phyloP scores from a whole-genome alignment of 192 early-diverging fungal genomes.

The Anaeromyces robustus region DNA sequence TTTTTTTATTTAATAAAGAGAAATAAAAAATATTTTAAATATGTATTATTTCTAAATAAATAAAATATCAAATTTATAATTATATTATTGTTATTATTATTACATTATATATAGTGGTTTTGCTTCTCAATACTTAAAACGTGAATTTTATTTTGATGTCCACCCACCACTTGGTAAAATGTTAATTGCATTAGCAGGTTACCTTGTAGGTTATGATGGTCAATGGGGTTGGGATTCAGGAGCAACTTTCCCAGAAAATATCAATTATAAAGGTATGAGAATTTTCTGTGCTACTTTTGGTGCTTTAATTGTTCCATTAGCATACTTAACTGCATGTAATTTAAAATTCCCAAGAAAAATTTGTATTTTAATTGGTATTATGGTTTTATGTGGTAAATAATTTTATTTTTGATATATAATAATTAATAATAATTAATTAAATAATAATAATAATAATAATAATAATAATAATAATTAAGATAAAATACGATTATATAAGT shows the following conservation, averaged over 20 bases:
- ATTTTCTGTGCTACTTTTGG: constrained; percentile 56
- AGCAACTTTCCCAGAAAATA: neutral
- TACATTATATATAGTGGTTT: neutral
- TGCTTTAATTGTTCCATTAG: constrained; percentile 72
- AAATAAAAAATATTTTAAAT: too few relatives aligned
- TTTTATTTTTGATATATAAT: neutral
- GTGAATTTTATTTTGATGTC: constrained; percentile 1
- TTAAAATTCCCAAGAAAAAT: constrained; percentile 29
- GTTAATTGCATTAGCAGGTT: neutral
- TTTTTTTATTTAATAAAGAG: too few relatives aligned
- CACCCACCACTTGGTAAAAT: constrained; percentile 5
- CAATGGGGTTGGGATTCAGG: neutral
- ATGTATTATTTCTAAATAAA: too few relatives aligned
- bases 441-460: too few relatives aligned
- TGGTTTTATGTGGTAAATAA: neutral
- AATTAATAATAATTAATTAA: too few relatives aligned
- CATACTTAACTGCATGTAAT: constrained; percentile 71
- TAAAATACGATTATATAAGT: too few relatives aligned
- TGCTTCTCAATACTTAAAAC: neutral
- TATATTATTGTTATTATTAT: too few relatives aligned
- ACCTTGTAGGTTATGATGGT: neutral
- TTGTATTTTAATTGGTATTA: neutral
- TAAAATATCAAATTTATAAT: neutral
- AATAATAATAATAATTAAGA: too few relatives aligned
- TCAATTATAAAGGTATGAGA: neutral